A percentile compares a stretch with the other conserved stretches of the same genome.
phyloP scores from a whole-genome alignment of 2,329 filamentous ascomycete species.

The Colletotrichum sansevieriae region DNA sequence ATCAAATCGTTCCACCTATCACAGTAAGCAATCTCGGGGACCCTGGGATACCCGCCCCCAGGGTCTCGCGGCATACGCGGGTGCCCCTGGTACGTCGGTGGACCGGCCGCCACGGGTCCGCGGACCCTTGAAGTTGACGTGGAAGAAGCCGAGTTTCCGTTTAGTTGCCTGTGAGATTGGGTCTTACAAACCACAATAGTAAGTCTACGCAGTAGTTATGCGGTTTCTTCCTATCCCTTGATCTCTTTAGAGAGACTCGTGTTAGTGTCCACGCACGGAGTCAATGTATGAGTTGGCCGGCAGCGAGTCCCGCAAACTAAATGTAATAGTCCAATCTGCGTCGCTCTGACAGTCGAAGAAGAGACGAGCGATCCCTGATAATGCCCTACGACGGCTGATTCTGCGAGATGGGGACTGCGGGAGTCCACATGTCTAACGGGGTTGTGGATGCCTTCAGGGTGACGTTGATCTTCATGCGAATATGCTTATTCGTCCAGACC shows the following conservation, averaged over 20 bases:
- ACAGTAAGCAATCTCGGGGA: too few species aligned
- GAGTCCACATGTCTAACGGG: not conserved
- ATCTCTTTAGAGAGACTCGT: not conserved
- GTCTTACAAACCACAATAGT: not conserved
- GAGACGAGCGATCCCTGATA: slow-evolving; percentile 7
- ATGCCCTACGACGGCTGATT: slow-evolving; percentile 10
- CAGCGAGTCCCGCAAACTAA: not conserved
- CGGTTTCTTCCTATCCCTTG: not conserved
- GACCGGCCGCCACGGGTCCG: slow-evolving; percentile 19
- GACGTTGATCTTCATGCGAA: slow-evolving; percentile 25
- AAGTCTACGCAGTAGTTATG: not conserved
- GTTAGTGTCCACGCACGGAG: not conserved
- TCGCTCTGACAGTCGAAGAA: not conserved
- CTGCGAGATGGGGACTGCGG: not conserved
- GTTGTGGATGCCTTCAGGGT: slow-evolving; percentile 6
- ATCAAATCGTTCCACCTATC: not conserved
- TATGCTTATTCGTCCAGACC: slow-evolving; percentile 31
- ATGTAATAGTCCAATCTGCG: not conserved
- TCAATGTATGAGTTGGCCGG: slow-evolving; percentile 10
- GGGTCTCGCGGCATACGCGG: slow-evolving; percentile 12
- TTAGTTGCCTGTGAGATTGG: not conserved
- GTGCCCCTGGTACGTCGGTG: not conserved
- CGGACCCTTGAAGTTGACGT: slow-evolving; percentile 27
- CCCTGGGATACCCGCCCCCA: not conserved
- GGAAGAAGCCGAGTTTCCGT: not conserved